phyloP scores from a whole-genome alignment of 169 alveolate species.

The Eimeria zaria region DNA sequence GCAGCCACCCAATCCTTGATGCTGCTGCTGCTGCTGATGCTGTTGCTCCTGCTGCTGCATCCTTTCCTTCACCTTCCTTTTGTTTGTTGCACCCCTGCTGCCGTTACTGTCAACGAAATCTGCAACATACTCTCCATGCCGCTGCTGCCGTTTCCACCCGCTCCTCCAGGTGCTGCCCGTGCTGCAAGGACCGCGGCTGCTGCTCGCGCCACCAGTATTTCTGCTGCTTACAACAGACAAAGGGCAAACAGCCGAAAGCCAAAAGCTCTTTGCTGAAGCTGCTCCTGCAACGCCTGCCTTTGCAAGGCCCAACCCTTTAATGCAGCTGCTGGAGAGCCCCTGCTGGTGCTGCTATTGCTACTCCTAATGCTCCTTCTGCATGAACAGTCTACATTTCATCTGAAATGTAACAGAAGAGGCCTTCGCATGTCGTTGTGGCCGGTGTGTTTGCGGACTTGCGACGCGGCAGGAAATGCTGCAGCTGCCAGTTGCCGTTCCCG shows the following conservation, averaged over 20 bases:
- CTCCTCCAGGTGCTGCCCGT: background rate
- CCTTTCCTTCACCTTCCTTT: background rate
- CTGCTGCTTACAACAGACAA: background rate
- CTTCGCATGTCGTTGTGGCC: background rate
- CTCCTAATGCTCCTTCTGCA: background rate
- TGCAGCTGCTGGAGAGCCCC: background rate
- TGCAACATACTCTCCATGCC: background rate
- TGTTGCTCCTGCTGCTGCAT: background rate
- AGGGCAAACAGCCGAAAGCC: background rate
- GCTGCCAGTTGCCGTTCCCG: constrained; percentile 15
- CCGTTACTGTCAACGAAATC: background rate
- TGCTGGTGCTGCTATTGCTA: background rate
- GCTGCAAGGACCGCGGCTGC: background rate
- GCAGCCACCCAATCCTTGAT: background rate
- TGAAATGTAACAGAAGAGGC: constrained; percentile 5
- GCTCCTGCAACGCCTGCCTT: background rate
- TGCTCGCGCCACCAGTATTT: background rate
- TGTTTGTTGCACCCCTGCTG: background rate
- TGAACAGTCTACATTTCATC: background rate
- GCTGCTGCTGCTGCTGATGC: constrained; percentile 54
- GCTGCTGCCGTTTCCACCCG: background rate
- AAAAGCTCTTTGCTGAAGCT: background rate
- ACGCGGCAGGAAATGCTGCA: constrained; percentile 14
- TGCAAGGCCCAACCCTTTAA: background rate
- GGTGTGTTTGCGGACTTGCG: background rate